Evolutionary conservation across 345 rosid species (phyloP).

Genomic region (Corchorus capsularis): DNA sequence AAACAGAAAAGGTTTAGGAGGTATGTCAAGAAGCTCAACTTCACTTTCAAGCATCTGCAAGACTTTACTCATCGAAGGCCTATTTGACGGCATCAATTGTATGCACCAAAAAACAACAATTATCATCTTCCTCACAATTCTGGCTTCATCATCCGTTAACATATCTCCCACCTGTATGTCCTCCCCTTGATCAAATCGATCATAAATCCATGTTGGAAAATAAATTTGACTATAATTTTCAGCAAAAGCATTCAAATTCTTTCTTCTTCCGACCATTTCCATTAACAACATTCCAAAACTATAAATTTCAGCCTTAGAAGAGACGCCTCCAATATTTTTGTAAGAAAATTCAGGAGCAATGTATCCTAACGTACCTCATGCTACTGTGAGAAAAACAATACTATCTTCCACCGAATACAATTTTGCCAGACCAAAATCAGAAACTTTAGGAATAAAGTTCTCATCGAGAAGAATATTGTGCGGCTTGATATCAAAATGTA

Average conservation of each 20-base stretch:
- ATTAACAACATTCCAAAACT: conserved; percentile 9
- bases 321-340: neutral
- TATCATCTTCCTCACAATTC: neutral
- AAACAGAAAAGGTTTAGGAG: neutral
- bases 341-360: conserved; percentile 1
- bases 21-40: neutral
- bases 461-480: neutral
- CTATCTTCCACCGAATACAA: neutral
- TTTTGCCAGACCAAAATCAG: neutral
- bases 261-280: conserved; percentile 18
- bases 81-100: neutral
- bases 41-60: conserved; percentile 6
- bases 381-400: neutral
- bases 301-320: neutral
- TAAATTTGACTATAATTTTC: neutral
- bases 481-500: conserved; percentile 19
- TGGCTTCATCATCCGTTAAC: neutral
- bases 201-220: neutral
- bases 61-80: neutral
- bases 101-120: conserved; percentile 1
- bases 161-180: neutral
- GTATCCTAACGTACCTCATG: neutral
- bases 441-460: neutral
- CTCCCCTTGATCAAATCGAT: neutral
- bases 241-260: neutral